Evolutionary conservation across 495 filamentous ascomycete species (phyloP), one percentile per base, ranked within the genome.

Genomic region (Bathelium albidoporum): DNA sequence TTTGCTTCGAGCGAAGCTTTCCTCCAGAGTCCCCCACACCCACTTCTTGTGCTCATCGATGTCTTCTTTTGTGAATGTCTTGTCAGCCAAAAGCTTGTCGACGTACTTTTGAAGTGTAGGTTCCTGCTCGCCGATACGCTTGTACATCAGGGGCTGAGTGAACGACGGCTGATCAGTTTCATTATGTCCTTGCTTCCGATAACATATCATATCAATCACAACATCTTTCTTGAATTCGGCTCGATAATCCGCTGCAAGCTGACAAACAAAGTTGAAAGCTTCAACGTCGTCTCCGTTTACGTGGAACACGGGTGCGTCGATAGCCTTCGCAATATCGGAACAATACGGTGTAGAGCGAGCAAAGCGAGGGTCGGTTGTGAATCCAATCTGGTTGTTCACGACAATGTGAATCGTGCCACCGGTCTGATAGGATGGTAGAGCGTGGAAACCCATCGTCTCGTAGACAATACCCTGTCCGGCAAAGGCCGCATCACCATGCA

Each of bases 91-190:
- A 41, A 98, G 89, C 80, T 91, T 85, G 64, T 93, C 82, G 64
- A 93, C 81, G 75, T 98, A 98, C 70, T 85, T 88, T 73, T 92
- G 85, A 65, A 98, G 85, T 73, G 91, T 86, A 28, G 84, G 81
- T 65, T 85, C 81, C 73, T 96, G 89, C 41, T 84, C 79, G 62
- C 84, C 82, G 72, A 98, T 97, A 68, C 89, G 89, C 83, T 96
- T 95, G 83, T 98, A 98, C 94, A 98, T 98, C 64, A 95, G 78
- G 41, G 94, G 94, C 77, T 98, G 94, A n/a, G 94, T 98, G 83
- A 98, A 98, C 34, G 92, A 95, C 20, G 94, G 94, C 79, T 98
- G 94, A 71, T 98, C 94, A 16, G 94, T 98, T 81, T 98, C 94
- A 79, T 98, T 98, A 85, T 98, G 94, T 60, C 94, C 94, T 76